Evolutionary conservation across 2,329 filamentous ascomycete genomes (phyloP), one percentile per base, ranked within the genome.

Genomic region (Huntiella omanensis): DNA sequence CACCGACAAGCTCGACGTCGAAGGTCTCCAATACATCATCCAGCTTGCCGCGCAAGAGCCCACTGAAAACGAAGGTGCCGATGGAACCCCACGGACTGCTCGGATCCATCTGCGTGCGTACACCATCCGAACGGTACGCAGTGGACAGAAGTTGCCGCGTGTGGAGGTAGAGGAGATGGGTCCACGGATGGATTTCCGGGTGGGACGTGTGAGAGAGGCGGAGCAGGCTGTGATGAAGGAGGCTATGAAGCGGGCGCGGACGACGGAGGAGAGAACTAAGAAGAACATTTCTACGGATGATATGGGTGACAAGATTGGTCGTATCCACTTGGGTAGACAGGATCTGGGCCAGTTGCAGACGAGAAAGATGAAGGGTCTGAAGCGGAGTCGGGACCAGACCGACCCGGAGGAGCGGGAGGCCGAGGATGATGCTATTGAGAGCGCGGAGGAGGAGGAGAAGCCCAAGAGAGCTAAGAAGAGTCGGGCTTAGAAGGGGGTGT

Each of bases 351-450:
- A 81, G 55, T 63, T 98, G 62, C 91, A 98, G 69, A 92, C 87
- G 45, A 79, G 91, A 59, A 98, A 98, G 76, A 96, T 98, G 87
- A 98, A 98, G 77, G 91, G 87, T 54, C 64, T 98, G 54, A 98
- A 96, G 75, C 73, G 91, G 53, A 77, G 72, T 53, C 75, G 84
- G 46, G 77, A 77, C 52, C 74, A 71, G 44, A 68, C 65, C 3
- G 66, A 56, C 12, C 43, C 38, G 19, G 47, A 57, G 37, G 68
- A 70, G 44, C 22, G 8, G 22, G 22, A 28, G 22, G 22, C 22
- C 3, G 22, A 28, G 22, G 22, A 28, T 28, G 68, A 64, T 49
- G 67, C 66, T 54, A 64, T 68, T 48, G 61, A 52, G 32, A 54
- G 68, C 47, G 61, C 52, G 32, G 54, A 52, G 39, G 52, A 53